Conservation (phyloP, 148 eudicot genomes). For the Camellia granthamiana region DNA sequence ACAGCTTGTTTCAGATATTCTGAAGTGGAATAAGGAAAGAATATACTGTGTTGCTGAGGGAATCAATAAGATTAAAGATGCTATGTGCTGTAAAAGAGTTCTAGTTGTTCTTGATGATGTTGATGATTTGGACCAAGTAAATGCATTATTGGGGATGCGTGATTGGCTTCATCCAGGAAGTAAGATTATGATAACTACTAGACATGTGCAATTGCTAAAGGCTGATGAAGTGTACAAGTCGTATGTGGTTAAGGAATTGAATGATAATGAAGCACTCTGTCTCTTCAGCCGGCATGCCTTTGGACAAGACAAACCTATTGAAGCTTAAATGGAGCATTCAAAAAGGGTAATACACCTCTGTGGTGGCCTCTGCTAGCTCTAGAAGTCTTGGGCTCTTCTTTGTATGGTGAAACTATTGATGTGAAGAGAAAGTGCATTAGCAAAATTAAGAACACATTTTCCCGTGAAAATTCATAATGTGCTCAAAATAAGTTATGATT, state of each 20-base stretch:
- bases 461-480: no score
- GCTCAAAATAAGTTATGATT: neutral
- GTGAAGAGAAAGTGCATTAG: neutral
- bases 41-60: no score
- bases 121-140: neutral
- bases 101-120: neutral
- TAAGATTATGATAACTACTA: no score
- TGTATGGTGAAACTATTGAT: neutral
- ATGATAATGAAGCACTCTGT: neutral
- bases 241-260: no score
- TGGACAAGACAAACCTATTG: neutral
- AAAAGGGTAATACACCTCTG: neutral
- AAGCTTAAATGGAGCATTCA: neutral
- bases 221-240: no score
- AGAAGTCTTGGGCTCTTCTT: no score
- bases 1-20: no score
- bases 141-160: no score
- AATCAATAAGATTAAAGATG: neutral
- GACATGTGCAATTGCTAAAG: no score
- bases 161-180: no score
- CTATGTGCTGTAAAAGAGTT: neutral
- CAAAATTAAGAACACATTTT: neutral
- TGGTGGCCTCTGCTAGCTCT: neutral
- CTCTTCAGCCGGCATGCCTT: conserved; percentile 13
- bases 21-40: no score